Conservation (phyloP, 495 filamentous ascomycete species). For the Cercophora newfieldiana region DNA sequence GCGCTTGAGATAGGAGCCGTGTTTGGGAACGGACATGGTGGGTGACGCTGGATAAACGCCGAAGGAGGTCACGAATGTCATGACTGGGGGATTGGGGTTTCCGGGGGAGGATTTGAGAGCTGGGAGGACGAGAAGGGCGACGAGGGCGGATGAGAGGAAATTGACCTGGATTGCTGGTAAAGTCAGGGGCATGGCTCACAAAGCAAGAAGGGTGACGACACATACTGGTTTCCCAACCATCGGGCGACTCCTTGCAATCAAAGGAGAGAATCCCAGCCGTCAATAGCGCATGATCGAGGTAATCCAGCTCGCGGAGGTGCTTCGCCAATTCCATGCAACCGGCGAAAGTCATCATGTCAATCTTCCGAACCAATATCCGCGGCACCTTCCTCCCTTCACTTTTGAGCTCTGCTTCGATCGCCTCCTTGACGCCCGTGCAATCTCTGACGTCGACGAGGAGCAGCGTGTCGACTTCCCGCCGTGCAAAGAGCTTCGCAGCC, state of each 20-base stretch:
- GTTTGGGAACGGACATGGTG: slow-evolving; percentile 27
- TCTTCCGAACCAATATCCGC: slow-evolving; percentile 26
- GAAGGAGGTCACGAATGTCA: slow-evolving; percentile 30
- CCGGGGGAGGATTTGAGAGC: slow-evolving; percentile 31
- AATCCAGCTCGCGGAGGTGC: slow-evolving; percentile 17
- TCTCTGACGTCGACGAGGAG: slow-evolving; percentile 30
- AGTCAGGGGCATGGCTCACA: neutral
- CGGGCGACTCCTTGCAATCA: slow-evolving; percentile 26
- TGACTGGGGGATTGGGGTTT: slow-evolving; percentile 26
- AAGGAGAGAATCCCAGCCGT: slow-evolving; percentile 30
- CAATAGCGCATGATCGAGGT: slow-evolving; percentile 28
- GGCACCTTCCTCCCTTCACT: slow-evolving; percentile 16
- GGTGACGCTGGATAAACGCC: slow-evolving; percentile 27
- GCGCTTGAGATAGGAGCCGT: slow-evolving; percentile 27
- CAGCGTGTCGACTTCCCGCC: slow-evolving; percentile 24
- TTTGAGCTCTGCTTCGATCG: slow-evolving; percentile 22
- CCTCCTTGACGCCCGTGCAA: slow-evolving; percentile 19
- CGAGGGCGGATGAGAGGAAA: slow-evolving; percentile 38
- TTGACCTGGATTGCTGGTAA: slow-evolving; percentile 27
- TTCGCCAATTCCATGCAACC: slow-evolving; percentile 20
- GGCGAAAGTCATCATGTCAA: slow-evolving; percentile 30
- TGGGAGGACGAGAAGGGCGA: slow-evolving; percentile 43
- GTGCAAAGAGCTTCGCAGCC: slow-evolving; percentile 28
- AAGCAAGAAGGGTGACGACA: neutral
- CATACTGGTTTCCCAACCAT: slow-evolving; percentile 30